Percentiles rank a stretch among this genome's conserved stretches.
These are phyloP conservation scores for Malus orientalis DNA, from an alignment of 306 rosid species.

Conservation along the genomic window DNA sequence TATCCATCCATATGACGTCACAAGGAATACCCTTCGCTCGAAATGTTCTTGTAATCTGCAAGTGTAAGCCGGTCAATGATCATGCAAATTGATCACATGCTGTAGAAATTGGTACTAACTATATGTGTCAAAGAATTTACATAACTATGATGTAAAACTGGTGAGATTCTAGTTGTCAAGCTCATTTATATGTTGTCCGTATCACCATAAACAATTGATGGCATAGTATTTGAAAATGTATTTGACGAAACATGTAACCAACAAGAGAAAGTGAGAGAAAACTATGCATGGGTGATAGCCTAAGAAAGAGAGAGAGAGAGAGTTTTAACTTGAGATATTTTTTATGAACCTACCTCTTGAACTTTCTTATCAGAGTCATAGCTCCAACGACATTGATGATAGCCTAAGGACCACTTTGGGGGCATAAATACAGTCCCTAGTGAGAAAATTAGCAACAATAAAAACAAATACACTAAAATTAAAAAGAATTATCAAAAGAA, in stretches of 20 bases:
- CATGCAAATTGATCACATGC: background rate
- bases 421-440: constrained; percentile 84
- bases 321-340: background rate
- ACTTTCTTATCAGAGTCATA: constrained; percentile 67
- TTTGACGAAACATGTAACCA: background rate
- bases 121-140: background rate
- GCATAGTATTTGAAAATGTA: background rate
- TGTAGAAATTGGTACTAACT: background rate
- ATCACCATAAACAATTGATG: background rate
- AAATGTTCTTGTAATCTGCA: constrained; percentile 68
- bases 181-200: background rate
- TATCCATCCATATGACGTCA: constrained; percentile 94
- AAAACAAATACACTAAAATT: background rate
- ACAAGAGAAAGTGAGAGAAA: background rate
- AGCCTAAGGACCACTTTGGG: constrained; percentile 91
- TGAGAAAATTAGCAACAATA: constrained; percentile 4
- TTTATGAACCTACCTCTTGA: constrained; percentile 43
- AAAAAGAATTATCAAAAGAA: background rate
- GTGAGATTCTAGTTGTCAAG: background rate
- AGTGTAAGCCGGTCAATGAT: constrained; percentile 15
- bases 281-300: background rate
- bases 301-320: background rate
- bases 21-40: constrained; percentile 73
- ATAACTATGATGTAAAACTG: background rate
- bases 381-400: constrained; percentile 93